Percentiles rank a stretch among this genome's conserved stretches.
phyloP scores from a whole-genome alignment of 2,329 filamentous ascomycete species.

The Neofusicoccum sp. region DNA sequence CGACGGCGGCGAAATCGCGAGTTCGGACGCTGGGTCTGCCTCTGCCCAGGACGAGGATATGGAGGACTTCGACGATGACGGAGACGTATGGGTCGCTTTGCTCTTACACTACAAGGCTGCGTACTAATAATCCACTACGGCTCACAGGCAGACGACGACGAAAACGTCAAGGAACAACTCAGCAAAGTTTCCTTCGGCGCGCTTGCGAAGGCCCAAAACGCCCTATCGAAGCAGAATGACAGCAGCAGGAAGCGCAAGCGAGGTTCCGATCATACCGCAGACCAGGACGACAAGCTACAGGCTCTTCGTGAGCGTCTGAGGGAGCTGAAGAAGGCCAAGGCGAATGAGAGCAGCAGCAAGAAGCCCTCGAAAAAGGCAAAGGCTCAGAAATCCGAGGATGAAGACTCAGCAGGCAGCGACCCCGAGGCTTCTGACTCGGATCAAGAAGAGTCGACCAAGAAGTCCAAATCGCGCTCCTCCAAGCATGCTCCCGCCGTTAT shows the following conservation, averaged over 20 bases:
- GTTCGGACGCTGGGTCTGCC: conserved; percentile 35
- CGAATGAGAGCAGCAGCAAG: conserved; percentile 23
- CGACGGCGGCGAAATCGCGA: conserved; percentile 30
- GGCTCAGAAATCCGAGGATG: conserved; percentile 23
- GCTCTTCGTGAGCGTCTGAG: conserved; percentile 45
- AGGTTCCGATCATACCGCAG: conserved; percentile 34
- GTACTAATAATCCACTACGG: conserved; percentile 19
- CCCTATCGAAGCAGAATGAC: conserved; percentile 48
- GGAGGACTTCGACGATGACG: too few species aligned
- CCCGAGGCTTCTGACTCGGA: conserved; percentile 4
- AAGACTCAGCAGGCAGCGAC: conserved; percentile 18
- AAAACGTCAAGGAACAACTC: conserved; percentile 46
- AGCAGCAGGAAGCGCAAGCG: conserved; percentile 43
- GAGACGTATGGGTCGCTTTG: conserved; percentile 23
- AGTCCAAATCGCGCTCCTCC: conserved; percentile 54
- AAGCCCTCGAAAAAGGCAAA: conserved; percentile 19
- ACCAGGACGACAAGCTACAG: conserved; percentile 47
- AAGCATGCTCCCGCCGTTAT: conserved; percentile 89
- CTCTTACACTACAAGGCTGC: too few species aligned
- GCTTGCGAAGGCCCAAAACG: conserved; percentile 80
- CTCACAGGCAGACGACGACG: conserved; percentile 37
- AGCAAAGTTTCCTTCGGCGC: conserved; percentile 79
- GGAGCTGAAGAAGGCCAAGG: conserved; percentile 39
- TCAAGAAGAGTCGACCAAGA: conserved; percentile 32
- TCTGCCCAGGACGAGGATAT: conserved; percentile 32